Conservation (phyloP, 495 filamentous ascomycete genomes). For the Neurospora sp. region DNA sequence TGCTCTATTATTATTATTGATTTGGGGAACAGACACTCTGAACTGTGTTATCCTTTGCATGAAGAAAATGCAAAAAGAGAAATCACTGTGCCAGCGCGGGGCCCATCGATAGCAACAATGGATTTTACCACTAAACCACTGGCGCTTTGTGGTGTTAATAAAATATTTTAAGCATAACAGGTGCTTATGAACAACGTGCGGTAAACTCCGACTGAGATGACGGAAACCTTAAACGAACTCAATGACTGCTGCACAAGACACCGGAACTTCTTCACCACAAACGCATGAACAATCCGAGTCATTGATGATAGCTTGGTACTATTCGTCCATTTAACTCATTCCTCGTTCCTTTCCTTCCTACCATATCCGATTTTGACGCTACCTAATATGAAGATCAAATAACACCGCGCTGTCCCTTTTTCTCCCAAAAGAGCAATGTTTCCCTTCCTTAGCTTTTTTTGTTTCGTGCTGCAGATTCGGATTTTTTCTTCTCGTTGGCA, state of each 20-base stretch:
- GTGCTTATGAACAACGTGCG: too few relatives aligned
- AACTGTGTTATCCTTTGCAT: neutral
- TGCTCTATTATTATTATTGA: neutral
- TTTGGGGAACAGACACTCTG: neutral
- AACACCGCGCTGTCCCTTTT: neutral
- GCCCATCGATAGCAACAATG: conserved; percentile 45
- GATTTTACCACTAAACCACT: conserved; percentile 17
- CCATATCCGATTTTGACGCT: neutral
- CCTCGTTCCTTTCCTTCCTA: neutral
- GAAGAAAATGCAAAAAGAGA: too few relatives aligned
- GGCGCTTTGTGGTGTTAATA: neutral
- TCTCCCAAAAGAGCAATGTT: neutral
- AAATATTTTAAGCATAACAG: too few relatives aligned
- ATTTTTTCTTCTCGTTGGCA: neutral
- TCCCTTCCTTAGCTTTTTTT: neutral
- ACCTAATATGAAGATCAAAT: neutral
- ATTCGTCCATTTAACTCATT: neutral
- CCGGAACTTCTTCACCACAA: neutral
- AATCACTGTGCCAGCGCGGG: conserved; percentile 32
- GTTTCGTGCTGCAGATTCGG: neutral
- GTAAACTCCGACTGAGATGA: too few relatives aligned
- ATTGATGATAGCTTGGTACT: neutral
- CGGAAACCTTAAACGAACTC: neutral
- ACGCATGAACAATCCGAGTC: neutral
- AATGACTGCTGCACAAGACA: neutral